These are phyloP conservation scores for Dactylorhiza incarnata DNA, from an alignment of 106 monocot genomes.

Conservation along the genomic window DNA sequence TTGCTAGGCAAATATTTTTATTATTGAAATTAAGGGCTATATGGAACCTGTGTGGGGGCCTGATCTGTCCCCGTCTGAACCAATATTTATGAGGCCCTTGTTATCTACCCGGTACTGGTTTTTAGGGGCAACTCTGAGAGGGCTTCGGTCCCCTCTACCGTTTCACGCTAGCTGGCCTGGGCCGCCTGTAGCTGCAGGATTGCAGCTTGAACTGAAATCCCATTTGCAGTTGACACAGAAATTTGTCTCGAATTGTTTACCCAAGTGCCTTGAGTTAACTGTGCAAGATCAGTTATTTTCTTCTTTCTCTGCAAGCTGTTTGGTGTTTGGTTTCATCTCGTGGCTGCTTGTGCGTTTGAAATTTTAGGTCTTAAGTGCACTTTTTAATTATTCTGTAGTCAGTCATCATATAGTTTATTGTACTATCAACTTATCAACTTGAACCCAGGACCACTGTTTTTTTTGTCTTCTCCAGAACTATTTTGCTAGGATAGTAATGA, in stretches of 20 bases:
- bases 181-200: neutral
- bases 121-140: neutral
- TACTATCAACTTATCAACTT: no score
- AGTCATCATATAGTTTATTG: no score
- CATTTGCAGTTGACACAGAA: neutral
- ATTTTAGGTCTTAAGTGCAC: no score
- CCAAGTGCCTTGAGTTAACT: neutral
- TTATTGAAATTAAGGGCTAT: neutral
- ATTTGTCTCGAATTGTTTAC: no score
- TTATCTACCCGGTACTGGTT: neutral
- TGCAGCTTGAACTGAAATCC: neutral
- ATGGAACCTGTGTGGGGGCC: neutral
- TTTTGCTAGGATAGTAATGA: no score
- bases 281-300: neutral
- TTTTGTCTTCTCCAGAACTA: no score
- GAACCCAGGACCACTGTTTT: no score
- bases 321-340: neutral
- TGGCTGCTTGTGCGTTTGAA: no score
- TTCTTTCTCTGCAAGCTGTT: neutral
- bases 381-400: no score
- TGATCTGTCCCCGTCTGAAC: neutral
- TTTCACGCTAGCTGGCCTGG: slow-evolving; percentile 2
- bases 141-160: neutral
- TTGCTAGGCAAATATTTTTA: no score
- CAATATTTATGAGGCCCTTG: neutral